Conservation (phyloP, 345 rosid species). For the Balakata baccata region DNA sequence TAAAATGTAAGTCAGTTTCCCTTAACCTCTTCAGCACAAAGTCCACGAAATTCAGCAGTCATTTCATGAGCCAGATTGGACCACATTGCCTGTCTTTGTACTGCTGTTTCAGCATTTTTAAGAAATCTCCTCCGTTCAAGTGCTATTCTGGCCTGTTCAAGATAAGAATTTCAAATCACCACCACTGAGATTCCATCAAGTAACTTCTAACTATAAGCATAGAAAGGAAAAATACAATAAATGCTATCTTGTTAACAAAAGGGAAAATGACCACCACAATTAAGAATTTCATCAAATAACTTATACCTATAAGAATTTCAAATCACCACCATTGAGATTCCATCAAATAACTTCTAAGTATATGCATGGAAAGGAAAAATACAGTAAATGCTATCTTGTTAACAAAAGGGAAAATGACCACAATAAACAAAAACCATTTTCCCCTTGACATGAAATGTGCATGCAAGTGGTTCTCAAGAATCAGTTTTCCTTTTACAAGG, state of each 20-base stretch:
- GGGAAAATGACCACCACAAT: no score
- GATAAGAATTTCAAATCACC: constrained; percentile 17
- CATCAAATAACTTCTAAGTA: constrained; percentile 1
- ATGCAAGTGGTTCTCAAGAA: no score
- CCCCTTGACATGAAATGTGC: no score
- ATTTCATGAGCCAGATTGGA: constrained; percentile 98
- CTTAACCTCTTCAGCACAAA: constrained; percentile 97
- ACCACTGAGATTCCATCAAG: constrained; percentile 8
- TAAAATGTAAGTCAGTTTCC: constrained; percentile 10
- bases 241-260: background rate
- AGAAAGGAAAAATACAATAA: background rate
- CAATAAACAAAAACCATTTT: background rate
- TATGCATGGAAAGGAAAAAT: background rate
- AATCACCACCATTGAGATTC: constrained; percentile 11
- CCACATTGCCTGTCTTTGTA: constrained; percentile 98
- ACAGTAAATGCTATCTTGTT: background rate
- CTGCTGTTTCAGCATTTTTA: constrained; percentile 89
- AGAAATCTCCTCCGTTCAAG: constrained; percentile 91
- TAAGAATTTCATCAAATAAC: no score
- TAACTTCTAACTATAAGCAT: background rate
- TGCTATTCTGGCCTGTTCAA: constrained; percentile 89
- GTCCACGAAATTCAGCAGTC: constrained; percentile 99
- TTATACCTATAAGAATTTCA: constrained; percentile 17
- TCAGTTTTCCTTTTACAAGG: no score
- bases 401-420: background rate